A percentile compares a stretch with the other conserved stretches of the same genome.
Conservation (phyloP, 2,329 filamentous ascomycete species). For the Microdochium trichocladiopsis region DNA sequence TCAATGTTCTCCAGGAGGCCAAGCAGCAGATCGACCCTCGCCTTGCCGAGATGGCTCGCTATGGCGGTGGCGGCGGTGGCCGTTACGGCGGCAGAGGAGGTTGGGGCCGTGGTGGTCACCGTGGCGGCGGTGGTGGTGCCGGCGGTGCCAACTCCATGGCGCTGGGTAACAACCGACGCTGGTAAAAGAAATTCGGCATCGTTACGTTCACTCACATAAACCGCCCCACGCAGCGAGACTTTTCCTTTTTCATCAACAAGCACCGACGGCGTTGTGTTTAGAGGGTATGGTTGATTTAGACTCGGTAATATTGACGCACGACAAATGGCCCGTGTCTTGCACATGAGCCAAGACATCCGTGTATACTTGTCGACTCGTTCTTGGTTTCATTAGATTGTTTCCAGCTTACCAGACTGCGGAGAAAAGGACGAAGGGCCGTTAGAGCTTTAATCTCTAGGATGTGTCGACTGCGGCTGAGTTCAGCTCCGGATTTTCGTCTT, state of each 20-base stretch:
- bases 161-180: constrained; percentile 22
- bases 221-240: not conserved
- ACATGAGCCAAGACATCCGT: not conserved
- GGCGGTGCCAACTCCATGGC: constrained; percentile 34
- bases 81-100: constrained; percentile 63
- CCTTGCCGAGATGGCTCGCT: constrained; percentile 92
- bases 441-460: too few species aligned
- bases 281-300: constrained; percentile 23
- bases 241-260: constrained; percentile 13
- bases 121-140: constrained; percentile 29
- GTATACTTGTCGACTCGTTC: constrained; percentile 1
- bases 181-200: constrained; percentile 14
- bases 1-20: constrained; percentile 86
- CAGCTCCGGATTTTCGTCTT: too few species aligned
- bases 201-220: not conserved
- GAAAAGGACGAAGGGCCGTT: not conserved
- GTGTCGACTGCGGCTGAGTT: too few species aligned
- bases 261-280: constrained; percentile 25
- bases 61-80: constrained; percentile 74
- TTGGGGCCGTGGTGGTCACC: constrained; percentile 48
- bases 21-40: constrained; percentile 98
- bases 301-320: constrained; percentile 11
- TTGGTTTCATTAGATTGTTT: constrained; percentile 3
- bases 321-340: not conserved
- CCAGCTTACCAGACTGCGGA: not conserved